A percentile compares a stretch with the other conserved stretches of the same genome.
Conservation (phyloP, 768 basidiomycete genomes). For the Boletus tylopilopsis region DNA sequence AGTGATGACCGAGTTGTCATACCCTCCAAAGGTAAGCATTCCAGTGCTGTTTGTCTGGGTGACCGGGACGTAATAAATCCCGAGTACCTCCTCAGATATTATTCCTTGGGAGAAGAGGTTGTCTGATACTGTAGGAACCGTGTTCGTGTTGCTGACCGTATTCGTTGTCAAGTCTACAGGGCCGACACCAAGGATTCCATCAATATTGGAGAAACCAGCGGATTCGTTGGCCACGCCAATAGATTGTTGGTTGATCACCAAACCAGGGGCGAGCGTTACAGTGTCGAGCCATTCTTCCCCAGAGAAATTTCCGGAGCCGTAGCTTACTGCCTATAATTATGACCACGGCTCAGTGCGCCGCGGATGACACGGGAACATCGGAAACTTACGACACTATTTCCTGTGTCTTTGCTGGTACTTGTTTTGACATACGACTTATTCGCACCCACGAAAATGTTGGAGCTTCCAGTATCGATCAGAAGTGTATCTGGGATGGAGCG, state of each 20-base stretch:
- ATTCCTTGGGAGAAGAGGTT: constrained; percentile 28
- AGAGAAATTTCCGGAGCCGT: constrained; percentile 3
- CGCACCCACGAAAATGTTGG: constrained; percentile 26
- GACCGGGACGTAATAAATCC: constrained; percentile 29
- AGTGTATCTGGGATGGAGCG: constrained; percentile 15
- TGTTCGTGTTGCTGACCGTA: constrained; percentile 6
- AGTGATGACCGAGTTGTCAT: constrained; percentile 10
- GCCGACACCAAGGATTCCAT: constrained; percentile 39
- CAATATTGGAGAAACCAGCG: constrained; percentile 19
- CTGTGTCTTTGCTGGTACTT: constrained; percentile 12
- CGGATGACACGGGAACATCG: background rate
- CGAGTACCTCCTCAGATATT: constrained; percentile 27
- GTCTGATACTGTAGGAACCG: constrained; percentile 34
- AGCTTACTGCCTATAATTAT: background rate
- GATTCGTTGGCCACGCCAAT: constrained; percentile 31
- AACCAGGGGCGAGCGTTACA: constrained; percentile 1
- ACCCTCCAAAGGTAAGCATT: constrained; percentile 27
- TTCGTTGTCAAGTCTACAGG: constrained; percentile 32
- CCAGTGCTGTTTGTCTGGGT: constrained; percentile 15
- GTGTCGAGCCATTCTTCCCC: constrained; percentile 19
- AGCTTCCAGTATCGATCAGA: constrained; percentile 14
- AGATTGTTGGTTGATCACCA: constrained; percentile 24
- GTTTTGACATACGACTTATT: constrained; percentile 10
- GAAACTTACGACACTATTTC: constrained; percentile 15
- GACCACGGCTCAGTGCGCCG: background rate